A percentile compares a stretch with the other conserved stretches of the same genome.
Evolutionary conservation across 352 stramenopile species (phyloP).

Genomic region (Globisporangium spiculum): DNA sequence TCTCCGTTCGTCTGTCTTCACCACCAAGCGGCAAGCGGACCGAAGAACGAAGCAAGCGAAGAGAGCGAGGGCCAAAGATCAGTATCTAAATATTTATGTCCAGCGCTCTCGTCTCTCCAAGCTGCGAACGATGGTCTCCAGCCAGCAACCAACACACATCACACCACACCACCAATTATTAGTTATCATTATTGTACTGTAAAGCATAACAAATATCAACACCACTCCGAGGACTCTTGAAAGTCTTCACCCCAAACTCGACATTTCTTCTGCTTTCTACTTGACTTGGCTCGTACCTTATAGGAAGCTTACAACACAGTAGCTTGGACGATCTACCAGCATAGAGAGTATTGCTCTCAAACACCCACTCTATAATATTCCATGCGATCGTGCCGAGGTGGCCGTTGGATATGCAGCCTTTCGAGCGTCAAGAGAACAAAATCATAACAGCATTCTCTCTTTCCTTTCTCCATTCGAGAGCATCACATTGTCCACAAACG

Average conservation of each 20-base stretch:
- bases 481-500: background rate
- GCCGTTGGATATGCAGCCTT: background rate
- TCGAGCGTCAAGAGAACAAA: background rate
- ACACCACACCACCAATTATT: background rate
- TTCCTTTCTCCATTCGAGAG: no score
- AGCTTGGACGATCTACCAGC: background rate
- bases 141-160: background rate
- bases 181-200: constrained; percentile 2
- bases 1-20: background rate
- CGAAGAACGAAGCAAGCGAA: background rate
- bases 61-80: background rate
- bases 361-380: background rate
- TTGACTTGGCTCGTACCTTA: background rate
- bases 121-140: background rate
- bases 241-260: background rate
- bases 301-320: background rate
- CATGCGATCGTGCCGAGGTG: background rate
- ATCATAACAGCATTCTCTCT: background rate
- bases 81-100: constrained; percentile 1
- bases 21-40: background rate
- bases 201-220: constrained; percentile 2
- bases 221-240: background rate
- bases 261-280: background rate
- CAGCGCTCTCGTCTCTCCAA: background rate
- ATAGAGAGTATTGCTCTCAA: background rate